A percentile compares a stretch with the other conserved stretches of the same genome.
Conservation (phyloP, 2,329 filamentous ascomycete species). For the Thelonectria rubi region DNA sequence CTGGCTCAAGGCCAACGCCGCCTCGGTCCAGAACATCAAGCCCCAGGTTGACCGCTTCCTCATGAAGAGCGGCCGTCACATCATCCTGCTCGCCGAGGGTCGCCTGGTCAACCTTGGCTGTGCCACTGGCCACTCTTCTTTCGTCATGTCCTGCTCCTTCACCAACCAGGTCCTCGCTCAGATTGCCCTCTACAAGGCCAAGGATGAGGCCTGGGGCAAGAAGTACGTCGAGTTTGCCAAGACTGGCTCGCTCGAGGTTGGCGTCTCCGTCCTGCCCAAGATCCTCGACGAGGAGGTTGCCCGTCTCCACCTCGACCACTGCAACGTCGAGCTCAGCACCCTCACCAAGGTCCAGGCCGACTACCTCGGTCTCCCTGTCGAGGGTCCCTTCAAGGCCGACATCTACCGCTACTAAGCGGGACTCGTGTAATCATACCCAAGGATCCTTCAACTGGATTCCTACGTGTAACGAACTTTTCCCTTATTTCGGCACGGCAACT, state of each 20-base stretch:
- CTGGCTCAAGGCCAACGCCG: slow-evolving; percentile 97
- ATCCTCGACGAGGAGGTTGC: slow-evolving; percentile 99
- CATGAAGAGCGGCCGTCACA: slow-evolving; percentile 92
- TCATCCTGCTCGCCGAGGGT: slow-evolving; percentile 98
- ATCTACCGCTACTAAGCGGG: slow-evolving; percentile 65
- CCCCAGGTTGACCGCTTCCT: slow-evolving; percentile 98
- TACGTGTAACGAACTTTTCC: slow-evolving; percentile 49
- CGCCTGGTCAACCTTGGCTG: slow-evolving; percentile 99
- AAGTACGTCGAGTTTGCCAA: slow-evolving; percentile 98
- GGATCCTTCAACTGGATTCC: slow-evolving; percentile 53
- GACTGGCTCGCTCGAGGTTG: slow-evolving; percentile 86
- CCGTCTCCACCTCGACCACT: slow-evolving; percentile 89
- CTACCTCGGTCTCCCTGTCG: slow-evolving; percentile 85
- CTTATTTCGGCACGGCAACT: slow-evolving; percentile 45
- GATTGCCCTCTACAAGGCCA: slow-evolving; percentile 96
- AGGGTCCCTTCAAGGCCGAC: slow-evolving; percentile 97
- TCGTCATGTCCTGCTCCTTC: slow-evolving; percentile 99
- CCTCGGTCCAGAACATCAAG: slow-evolving; percentile 98
- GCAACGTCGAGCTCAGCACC: slow-evolving; percentile 92
- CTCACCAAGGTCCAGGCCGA: slow-evolving; percentile 89
- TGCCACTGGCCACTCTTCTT: slow-evolving; percentile 98
- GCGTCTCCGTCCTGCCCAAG: slow-evolving; percentile 96
- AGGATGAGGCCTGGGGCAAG: slow-evolving; percentile 84
- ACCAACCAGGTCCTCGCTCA: slow-evolving; percentile 99
- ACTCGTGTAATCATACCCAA: slow-evolving; percentile 47